Evolutionary conservation across 305 asterid species (phyloP).

Genomic region (Vinca major): DNA sequence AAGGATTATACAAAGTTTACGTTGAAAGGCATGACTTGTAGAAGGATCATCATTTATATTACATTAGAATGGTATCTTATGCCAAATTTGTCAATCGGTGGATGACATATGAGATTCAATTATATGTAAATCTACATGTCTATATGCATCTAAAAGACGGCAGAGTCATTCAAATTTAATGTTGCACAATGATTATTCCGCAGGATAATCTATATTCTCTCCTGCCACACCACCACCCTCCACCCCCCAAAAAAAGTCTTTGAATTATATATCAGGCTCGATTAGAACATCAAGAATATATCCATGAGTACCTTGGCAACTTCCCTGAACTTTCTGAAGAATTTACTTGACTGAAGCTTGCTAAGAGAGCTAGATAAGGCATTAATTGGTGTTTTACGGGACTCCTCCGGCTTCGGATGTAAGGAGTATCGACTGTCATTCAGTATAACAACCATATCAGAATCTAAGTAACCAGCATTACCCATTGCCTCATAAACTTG

Average conservation of each 20-base stretch:
- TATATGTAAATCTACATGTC: not conserved
- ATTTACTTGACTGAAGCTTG: constrained; percentile 77
- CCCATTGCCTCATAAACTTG: constrained; percentile 92
- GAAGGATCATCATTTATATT: not conserved
- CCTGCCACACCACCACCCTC: not conserved
- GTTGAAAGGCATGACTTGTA: not conserved
- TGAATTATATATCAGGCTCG: not conserved
- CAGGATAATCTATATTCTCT: no score
- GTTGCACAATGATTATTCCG: no score
- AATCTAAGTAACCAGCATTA: constrained; percentile 84
- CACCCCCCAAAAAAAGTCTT: not conserved
- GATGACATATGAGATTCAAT: not conserved
- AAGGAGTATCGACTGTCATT: constrained; percentile 64
- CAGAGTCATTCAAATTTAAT: not conserved
- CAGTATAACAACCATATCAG: constrained; percentile 75
- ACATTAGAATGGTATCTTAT: not conserved
- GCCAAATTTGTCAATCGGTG: not conserved
- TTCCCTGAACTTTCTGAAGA: constrained; percentile 67
- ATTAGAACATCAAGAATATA: not conserved
- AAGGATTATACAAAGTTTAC: no score
- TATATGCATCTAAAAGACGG: not conserved
- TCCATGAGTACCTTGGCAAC: constrained; percentile 57
- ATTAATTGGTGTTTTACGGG: constrained; percentile 56
- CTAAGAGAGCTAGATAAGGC: constrained; percentile 55
- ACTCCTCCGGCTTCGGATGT: constrained; percentile 61